These are phyloP conservation scores for Ampelocalamus luodianensis DNA, from an alignment of 176 grass and related monocot species.

Conservation along the genomic window DNA sequence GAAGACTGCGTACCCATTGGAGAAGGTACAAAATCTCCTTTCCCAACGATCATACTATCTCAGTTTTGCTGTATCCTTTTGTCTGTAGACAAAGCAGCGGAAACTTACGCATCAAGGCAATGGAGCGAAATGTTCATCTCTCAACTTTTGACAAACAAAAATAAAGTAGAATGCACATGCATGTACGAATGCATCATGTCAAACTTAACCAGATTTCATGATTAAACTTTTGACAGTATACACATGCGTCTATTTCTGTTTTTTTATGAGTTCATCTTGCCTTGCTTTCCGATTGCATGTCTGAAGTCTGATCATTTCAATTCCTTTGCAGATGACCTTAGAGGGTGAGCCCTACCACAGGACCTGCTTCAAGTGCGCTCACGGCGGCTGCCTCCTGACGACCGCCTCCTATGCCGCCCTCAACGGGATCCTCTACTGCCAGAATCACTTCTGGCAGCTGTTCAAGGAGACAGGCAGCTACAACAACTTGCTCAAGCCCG, in stretches of 20 bases:
- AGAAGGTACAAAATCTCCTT: constrained; percentile 56
- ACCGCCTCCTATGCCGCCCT: constrained; percentile 57
- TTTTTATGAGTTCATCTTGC: neutral
- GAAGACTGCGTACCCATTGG: constrained; percentile 67
- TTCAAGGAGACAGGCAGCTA: constrained; percentile 86
- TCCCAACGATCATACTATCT: constrained; percentile 9
- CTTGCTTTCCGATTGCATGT: neutral
- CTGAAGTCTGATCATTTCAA: neutral
- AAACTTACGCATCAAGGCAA: neutral
- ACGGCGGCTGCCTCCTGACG: constrained; percentile 60
- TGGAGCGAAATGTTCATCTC: neutral
- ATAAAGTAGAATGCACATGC: neutral
- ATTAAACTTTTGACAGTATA: neutral
- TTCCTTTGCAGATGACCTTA: constrained; percentile 53
- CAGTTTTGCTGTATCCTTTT: neutral
- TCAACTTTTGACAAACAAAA: constrained; percentile 15
- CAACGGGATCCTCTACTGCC: constrained; percentile 78
- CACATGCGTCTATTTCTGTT: neutral
- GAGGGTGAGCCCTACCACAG: constrained; percentile 64
- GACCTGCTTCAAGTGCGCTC: constrained; percentile 74
- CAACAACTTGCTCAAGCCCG: constrained; percentile 58
- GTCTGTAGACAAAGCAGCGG: neutral
- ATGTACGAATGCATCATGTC: neutral
- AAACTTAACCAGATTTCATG: neutral
- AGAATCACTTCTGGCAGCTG: constrained; percentile 79